Evolutionary conservation across 805 yeast species (phyloP), one percentile per base, ranked within the genome.

Genomic region (Metschnikowia picachoensis): DNA sequence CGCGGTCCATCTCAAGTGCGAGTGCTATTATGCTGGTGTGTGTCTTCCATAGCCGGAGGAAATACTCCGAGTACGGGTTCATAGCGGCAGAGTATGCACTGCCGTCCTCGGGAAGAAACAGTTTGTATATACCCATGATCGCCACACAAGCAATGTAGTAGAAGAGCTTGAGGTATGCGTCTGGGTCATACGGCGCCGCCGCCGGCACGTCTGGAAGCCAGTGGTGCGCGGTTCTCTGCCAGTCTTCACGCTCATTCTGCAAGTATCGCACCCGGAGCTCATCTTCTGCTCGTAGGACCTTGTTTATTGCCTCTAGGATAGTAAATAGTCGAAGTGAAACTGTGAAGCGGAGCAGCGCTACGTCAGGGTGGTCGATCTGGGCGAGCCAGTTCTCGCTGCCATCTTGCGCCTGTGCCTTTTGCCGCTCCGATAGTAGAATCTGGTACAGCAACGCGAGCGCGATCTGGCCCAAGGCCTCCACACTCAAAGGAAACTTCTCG

Each of bases 11-110:
- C 54, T 82, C 86, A 7, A 85, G 62, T 0, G 88, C 87, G 8
- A 80, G 62, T 9, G 78, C 61, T 1, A 85, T 72, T 2, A 82
- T 72, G 48, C 74, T 74, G 2, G 90, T 82, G 55, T 80, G 79
- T 35, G 78, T 73, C 54, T 83, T 82, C 92, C 94, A 86, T 6
- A 79, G 58, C 39, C 78, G 77, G 9, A 83, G 64, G 49, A 82
- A 76, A 39, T 73, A 70, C 16, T 77, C 76, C 39, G 80, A 58
- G 56, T 82, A 86, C 16, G 94, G 94, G 56, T 83, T 83, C 41
- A 78, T 51, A 16, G 75, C 70, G 7, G 77, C 56, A 48, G 73
- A 76, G 40, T 66, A 65, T 10, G 60, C 60, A 2, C 57, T 55
- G n/a, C 46, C 44, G 5, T 52, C 56, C 17, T 35, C 41, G 11